phyloP scores from a whole-genome alignment of 257 asterid species.

The Gentiana dahurica region DNA sequence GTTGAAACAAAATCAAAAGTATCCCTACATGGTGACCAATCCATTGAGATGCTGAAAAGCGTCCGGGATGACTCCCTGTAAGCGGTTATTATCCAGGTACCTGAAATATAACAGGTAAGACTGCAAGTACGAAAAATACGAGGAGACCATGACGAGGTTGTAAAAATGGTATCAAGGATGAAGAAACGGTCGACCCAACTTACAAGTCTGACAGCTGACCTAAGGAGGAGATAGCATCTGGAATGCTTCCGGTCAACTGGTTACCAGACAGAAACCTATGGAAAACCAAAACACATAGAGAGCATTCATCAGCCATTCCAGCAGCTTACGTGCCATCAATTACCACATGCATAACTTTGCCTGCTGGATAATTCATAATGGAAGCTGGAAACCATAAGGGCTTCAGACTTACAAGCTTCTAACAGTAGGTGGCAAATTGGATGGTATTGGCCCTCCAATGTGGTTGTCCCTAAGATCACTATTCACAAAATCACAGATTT shows the following conservation, averaged over 20 bases:
- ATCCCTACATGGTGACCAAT: slow-evolving; percentile 46
- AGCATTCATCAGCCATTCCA: not conserved
- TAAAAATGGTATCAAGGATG: not conserved
- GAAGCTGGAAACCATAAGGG: too few species aligned
- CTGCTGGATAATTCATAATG: not conserved
- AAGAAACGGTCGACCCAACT: slow-evolving; percentile 17
- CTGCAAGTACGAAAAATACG: slow-evolving; percentile 7
- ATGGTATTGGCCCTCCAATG: slow-evolving; percentile 75
- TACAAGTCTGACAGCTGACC: slow-evolving; percentile 61
- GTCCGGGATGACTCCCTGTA: slow-evolving; percentile 76
- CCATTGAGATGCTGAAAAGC: slow-evolving; percentile 44
- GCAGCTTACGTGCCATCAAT: not conserved
- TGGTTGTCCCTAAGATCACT: slow-evolving; percentile 79
- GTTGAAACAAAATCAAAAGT: not conserved
- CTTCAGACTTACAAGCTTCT: slow-evolving; percentile 48
- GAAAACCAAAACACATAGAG: not conserved
- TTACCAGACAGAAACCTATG: slow-evolving; percentile 59
- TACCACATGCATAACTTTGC: not conserved
- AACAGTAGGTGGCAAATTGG: slow-evolving; percentile 56
- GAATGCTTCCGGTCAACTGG: slow-evolving; percentile 57
- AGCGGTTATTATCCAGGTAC: slow-evolving; percentile 48
- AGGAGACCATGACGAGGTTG: not conserved
- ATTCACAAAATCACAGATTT: slow-evolving; percentile 12
- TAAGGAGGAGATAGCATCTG: slow-evolving; percentile 36
- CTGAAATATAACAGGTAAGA: slow-evolving; percentile 23